Percentiles rank a stretch among this genome's conserved stretches.
phyloP scores from a whole-genome alignment of 2,329 filamentous ascomycete species.

The Phialemonium atrogriseum region DNA sequence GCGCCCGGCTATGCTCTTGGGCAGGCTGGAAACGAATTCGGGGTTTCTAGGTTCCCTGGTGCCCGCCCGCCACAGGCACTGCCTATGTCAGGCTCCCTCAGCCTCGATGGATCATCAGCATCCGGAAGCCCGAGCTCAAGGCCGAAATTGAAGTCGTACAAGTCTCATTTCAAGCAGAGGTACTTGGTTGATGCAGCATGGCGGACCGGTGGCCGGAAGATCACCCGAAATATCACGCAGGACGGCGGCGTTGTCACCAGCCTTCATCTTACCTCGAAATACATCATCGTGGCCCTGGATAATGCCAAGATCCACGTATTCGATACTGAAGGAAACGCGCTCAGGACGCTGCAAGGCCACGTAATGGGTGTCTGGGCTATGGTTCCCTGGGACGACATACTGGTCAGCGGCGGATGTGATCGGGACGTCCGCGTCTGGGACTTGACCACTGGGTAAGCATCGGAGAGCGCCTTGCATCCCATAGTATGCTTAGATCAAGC shows the following conservation, averaged over 20 bases:
- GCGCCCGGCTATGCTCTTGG: slow-evolving; percentile 21
- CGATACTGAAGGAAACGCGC: slow-evolving; percentile 78
- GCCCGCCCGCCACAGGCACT: slow-evolving; percentile 25
- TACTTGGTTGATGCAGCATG: slow-evolving; percentile 97
- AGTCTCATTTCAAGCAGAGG: slow-evolving; percentile 94
- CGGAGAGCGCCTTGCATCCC: too few species aligned
- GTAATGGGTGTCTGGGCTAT: slow-evolving; percentile 99
- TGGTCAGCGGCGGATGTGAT: slow-evolving; percentile 95
- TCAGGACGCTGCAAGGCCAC: slow-evolving; percentile 86
- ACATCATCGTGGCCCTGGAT: slow-evolving; percentile 94
- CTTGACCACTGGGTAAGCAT: slow-evolving; percentile 73
- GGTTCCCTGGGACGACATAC: slow-evolving; percentile 92
- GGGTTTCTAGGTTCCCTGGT: slow-evolving; percentile 36
- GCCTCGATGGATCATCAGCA: slow-evolving; percentile 44
- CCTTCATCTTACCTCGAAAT: slow-evolving; percentile 85
- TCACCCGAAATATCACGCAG: slow-evolving; percentile 82
- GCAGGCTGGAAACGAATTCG: slow-evolving; percentile 22
- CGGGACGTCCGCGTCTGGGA: slow-evolving; percentile 97
- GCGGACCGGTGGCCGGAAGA: slow-evolving; percentile 82
- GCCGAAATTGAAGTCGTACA: slow-evolving; percentile 73
- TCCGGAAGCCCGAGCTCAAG: slow-evolving; percentile 30
- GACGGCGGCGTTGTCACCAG: slow-evolving; percentile 97
- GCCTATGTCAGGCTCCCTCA: slow-evolving; percentile 35
- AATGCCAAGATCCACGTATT: slow-evolving; percentile 99
- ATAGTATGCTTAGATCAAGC: slow-evolving; percentile 9